phyloP scores from a whole-genome alignment of 768 basidiomycete species.

The Trametes coccinea region DNA sequence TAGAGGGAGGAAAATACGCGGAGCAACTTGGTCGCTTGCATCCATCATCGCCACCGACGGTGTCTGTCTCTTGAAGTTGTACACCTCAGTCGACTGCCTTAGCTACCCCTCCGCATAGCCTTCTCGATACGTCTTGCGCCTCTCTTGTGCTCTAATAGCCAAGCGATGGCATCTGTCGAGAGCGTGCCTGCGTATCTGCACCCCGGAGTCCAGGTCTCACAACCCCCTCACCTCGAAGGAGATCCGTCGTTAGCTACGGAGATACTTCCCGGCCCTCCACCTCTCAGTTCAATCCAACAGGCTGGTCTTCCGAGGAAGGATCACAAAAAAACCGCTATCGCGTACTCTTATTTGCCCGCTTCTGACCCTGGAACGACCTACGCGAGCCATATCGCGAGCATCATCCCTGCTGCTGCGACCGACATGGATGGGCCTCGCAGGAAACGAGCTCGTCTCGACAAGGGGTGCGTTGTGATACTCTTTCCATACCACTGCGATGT shows the following conservation, averaged over 20 bases:
- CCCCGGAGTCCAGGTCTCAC: conserved; percentile 69
- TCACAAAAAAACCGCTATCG: conserved; percentile 69
- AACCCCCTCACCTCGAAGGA: conserved; percentile 80
- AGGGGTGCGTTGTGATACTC: conserved; percentile 54
- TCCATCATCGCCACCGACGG: conserved; percentile 22
- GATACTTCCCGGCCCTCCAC: conserved; percentile 86
- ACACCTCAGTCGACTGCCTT: conserved; percentile 1
- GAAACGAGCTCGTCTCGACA: conserved; percentile 73
- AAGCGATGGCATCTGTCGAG: conserved; percentile 68
- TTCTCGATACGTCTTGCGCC: neutral
- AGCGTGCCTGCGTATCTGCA: conserved; percentile 71
- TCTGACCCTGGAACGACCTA: conserved; percentile 90
- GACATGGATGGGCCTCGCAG: conserved; percentile 66
- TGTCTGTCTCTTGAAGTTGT: conserved; percentile 12
- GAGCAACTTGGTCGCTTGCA: conserved; percentile 15
- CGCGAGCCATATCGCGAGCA: conserved; percentile 70
- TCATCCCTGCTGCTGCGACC: conserved; percentile 45
- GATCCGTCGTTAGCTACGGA: conserved; percentile 84
- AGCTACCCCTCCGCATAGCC: conserved; percentile 1
- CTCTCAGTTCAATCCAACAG: conserved; percentile 70
- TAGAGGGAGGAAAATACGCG: neutral
- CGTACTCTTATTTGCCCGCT: conserved; percentile 78
- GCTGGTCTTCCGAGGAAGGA: conserved; percentile 63
- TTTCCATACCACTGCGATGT: conserved; percentile 16
- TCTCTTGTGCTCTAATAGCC: conserved; percentile 22